Percentiles rank a stretch among this genome's conserved stretches.
Evolutionary conservation across 257 asterid species (phyloP).

Genomic region (Primulina tabacum): DNA sequence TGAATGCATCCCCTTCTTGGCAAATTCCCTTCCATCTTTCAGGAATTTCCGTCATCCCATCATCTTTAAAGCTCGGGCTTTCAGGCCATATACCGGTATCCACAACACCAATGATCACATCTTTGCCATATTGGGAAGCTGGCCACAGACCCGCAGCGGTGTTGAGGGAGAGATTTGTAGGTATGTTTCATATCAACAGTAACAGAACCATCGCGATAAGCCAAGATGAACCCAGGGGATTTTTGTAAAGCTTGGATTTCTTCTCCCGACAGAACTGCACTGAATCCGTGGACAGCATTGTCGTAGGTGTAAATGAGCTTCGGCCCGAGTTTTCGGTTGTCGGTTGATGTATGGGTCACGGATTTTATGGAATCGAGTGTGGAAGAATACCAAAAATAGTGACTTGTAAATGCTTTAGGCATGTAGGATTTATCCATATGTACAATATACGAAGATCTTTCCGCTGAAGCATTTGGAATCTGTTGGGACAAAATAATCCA

Average conservation of each 20-base stretch:
- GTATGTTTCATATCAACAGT: not conserved
- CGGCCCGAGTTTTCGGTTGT: not conserved
- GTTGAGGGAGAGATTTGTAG: not conserved
- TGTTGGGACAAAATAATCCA: not conserved
- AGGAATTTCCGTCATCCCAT: conserved; percentile 18
- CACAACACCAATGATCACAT: not conserved
- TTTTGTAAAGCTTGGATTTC: conserved; percentile 30
- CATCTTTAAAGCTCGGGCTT: conserved; percentile 16
- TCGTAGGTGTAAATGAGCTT: conserved; percentile 35
- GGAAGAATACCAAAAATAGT: conserved; percentile 36
- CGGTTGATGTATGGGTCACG: not conserved
- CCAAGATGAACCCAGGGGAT: conserved; percentile 41
- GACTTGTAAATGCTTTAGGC: conserved; percentile 32
- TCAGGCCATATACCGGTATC: not conserved
- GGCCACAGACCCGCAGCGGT: not conserved
- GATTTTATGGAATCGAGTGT: conserved; percentile 4
- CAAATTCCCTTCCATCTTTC: conserved; percentile 25
- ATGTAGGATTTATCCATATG: conserved; percentile 48
- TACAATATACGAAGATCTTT: conserved; percentile 36
- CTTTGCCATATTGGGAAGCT: not conserved
- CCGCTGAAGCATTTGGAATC: not conserved
- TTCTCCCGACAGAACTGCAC: conserved; percentile 31
- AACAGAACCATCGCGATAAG: not conserved
- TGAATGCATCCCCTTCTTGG: conserved; percentile 10
- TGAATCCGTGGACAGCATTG: conserved; percentile 42